Conservation (phyloP, 1,284 basidiomycete genomes). For the Chondrostereum purpureum region DNA sequence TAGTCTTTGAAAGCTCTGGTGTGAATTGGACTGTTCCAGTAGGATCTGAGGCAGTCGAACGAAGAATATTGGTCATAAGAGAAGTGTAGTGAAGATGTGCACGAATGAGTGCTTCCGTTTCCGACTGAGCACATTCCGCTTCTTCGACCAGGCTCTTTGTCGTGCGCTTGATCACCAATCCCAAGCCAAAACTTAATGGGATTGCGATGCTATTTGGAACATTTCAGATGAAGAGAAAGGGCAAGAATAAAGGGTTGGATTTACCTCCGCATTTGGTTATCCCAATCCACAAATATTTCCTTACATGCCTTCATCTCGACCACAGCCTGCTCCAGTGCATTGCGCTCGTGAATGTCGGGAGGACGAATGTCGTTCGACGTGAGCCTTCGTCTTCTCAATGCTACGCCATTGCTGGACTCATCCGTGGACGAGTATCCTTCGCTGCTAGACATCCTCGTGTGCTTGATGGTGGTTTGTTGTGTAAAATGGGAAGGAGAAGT, state of each 20-base stretch:
- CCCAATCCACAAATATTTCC: neutral
- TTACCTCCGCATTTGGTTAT: neutral
- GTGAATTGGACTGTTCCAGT: neutral
- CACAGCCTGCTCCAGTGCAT: neutral
- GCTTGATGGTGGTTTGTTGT: neutral
- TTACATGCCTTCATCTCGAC: neutral
- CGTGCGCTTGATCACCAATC: neutral
- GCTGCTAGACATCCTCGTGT: too few species aligned
- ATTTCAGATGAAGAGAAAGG: neutral
- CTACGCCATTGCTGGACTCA: neutral
- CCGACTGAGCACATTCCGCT: neutral
- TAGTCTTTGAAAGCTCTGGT: neutral
- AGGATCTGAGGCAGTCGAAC: neutral
- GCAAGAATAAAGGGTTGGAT: neutral
- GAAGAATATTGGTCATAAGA: neutral
- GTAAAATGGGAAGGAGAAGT: neutral
- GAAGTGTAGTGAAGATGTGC: neutral
- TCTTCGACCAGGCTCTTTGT: neutral
- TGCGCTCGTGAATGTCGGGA: neutral
- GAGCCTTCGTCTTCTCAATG: neutral
- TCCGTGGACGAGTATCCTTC: too few species aligned
- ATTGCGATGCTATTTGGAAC: neutral
- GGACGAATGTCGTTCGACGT: neutral
- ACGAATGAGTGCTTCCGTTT: neutral
- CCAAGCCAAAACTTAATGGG: neutral